Base-by-base conservation (phyloP, 306 rosid species). In the Pachyrhizus erosus region DNA sequence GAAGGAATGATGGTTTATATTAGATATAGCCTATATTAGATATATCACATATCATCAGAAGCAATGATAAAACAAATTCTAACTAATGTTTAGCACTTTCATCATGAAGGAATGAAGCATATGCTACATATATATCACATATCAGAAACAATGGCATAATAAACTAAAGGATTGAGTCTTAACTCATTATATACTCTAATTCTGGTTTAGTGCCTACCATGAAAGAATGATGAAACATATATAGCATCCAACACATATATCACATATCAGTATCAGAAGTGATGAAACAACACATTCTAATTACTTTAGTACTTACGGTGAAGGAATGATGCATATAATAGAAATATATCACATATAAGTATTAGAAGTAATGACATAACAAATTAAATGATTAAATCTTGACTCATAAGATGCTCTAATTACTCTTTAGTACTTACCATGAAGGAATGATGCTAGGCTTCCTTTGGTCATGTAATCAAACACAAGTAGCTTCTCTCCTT, bases 401-500 rank as follows among this genome's bases (percentile, higher is more conserved):
- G 17, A 69, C 42, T 34, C 31, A 15, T 5, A 79, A 24, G 68
- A 79, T 72, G 10, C 40, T 18, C 27, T 70, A 23, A 34, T 24
- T 37, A 83, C 17, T 24, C 17, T 9, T 24, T 5, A 37, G 43
- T 17, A 57, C 90, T 89, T 87, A 94, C 98, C 98, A 65, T 94
- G 98, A 69, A 94, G 97, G 85, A 92, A 94, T 17, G 97, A 91
- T 69, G 98, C 92, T 21, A 94, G 91, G 76, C 96, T 94, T 42
- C 98, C 98, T 77, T 87, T 89, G n/a, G 93, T 77, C 93, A 89
- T 91, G 91, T 87, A 87, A 88, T 92, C 97, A 87, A 87, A 92
- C 73, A 92, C 97, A 80, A 94, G 98, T 67, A 94, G 98, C 91
- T 94, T 85, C 75, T 85, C 87, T 85, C 87, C 87, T 60, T 85